Evolutionary conservation across 179 eudicot species (phyloP).

Genomic region (Heliamphora pulchella): DNA sequence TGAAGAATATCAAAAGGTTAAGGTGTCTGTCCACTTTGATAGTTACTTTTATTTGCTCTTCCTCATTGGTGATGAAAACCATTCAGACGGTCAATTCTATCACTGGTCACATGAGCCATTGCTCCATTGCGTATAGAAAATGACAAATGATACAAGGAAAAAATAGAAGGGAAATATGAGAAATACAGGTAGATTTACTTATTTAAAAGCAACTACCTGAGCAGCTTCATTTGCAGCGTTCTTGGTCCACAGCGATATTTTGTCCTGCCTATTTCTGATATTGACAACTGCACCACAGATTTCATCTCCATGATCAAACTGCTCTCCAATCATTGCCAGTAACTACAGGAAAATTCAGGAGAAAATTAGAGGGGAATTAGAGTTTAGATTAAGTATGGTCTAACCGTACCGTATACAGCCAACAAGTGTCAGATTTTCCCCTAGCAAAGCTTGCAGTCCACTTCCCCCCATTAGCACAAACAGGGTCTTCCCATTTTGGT

Average conservation of each 20-base stretch:
- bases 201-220: conserved; percentile 48
- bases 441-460: conserved; percentile 50
- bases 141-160: neutral
- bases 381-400: neutral
- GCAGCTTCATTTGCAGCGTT: conserved; percentile 88
- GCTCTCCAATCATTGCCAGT: conserved; percentile 97
- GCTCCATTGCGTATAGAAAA: no score
- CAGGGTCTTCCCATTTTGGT: conserved; percentile 99
- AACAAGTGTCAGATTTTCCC: conserved; percentile 71
- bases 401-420: conserved; percentile 74
- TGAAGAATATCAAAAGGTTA: no score
- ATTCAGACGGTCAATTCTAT: neutral
- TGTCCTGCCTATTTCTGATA: conserved; percentile 67
- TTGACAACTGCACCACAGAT: conserved; percentile 97
- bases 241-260: conserved; percentile 79
- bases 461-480: conserved; percentile 94
- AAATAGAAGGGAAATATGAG: neutral
- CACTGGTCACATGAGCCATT: neutral
- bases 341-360: conserved; percentile 32
- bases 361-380: neutral
- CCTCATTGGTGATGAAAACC: neutral
- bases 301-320: conserved; percentile 94
- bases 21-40: no score
- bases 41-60: neutral
- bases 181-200: conserved; percentile 3